Percentiles rank a stretch among this genome's conserved stretches.
Conservation (phyloP, 2,329 filamentous ascomycete genomes). For the Pseudocercospora vitis region DNA sequence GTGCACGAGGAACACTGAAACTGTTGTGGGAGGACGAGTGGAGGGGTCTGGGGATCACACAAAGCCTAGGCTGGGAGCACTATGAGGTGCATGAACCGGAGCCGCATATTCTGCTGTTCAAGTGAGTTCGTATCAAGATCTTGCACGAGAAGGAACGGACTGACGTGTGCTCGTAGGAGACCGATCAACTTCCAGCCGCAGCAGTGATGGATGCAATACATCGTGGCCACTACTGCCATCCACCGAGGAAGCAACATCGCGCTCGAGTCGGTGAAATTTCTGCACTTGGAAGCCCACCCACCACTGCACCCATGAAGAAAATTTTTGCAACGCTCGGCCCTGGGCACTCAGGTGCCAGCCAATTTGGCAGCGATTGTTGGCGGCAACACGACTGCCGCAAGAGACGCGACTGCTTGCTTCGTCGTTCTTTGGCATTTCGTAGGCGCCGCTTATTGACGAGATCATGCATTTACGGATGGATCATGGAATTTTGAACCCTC, state of each 20-base stretch:
- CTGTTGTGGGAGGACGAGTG: slow-evolving; percentile 98
- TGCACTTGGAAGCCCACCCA: too few relatives aligned
- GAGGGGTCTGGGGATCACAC: slow-evolving; percentile 94
- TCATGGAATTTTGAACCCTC: too few relatives aligned
- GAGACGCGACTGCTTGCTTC: too few relatives aligned
- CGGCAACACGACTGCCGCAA: too few relatives aligned
- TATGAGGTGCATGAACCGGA: slow-evolving; percentile 99
- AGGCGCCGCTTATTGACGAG: slow-evolving; percentile 3
- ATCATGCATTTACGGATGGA: slow-evolving; percentile 8
- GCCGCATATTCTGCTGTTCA: slow-evolving; percentile 97
- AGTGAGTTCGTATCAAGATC: slow-evolving; percentile 60
- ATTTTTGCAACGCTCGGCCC: too few relatives aligned
- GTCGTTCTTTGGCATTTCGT: not conserved
- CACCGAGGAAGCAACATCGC: too few relatives aligned
- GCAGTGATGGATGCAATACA: too few relatives aligned
- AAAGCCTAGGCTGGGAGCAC: slow-evolving; percentile 99
- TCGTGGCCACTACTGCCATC: too few relatives aligned
- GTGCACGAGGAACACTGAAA: slow-evolving; percentile 86
- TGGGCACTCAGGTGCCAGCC: too few relatives aligned
- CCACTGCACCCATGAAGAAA: too few relatives aligned
- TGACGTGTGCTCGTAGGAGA: not conserved
- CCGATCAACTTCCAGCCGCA: slow-evolving; percentile 5
- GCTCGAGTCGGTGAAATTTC: too few relatives aligned
- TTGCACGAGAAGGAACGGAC: not conserved
- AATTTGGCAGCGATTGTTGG: too few relatives aligned